Conservation (phyloP, 2,329 filamentous ascomycete genomes). For the Ophiocordyceps australis region DNA sequence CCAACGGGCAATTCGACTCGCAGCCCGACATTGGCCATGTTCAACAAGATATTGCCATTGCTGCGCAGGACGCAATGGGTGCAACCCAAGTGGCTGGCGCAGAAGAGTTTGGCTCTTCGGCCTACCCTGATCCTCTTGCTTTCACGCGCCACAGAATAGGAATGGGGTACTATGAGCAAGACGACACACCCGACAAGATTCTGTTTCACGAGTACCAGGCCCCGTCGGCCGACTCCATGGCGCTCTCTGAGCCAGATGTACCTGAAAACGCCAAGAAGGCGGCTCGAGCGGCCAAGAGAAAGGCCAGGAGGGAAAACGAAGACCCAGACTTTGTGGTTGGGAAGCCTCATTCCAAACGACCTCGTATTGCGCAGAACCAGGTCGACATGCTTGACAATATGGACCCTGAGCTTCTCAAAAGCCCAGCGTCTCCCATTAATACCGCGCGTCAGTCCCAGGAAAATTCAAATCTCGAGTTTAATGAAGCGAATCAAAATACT, state of each 20-base stretch:
- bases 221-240: conserved; percentile 25
- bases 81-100: conserved; percentile 7
- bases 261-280: conserved; percentile 37
- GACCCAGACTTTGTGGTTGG: conserved; percentile 32
- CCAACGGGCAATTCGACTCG: conserved; percentile 11
- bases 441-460: conserved; percentile 5
- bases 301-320: conserved; percentile 31
- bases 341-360: conserved; percentile 23
- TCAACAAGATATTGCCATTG: conserved; percentile 3
- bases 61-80: conserved; percentile 1
- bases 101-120: conserved; percentile 11
- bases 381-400: conserved; percentile 20
- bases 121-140: conserved; percentile 30
- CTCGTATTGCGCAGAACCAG: conserved; percentile 8
- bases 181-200: conserved; percentile 37
- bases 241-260: conserved; percentile 24
- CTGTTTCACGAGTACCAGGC: conserved; percentile 40
- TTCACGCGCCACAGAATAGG: conserved; percentile 31
- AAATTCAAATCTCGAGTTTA: too few species aligned
- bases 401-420: conserved; percentile 33
- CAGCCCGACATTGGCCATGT: conserved; percentile 12
- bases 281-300: conserved; percentile 32
- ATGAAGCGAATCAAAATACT: too few species aligned
- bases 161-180: conserved; percentile 42
- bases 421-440: conserved; percentile 4